Evolutionary conservation across 495 filamentous ascomycete species (phyloP), one percentile per base, ranked within the genome.

Genomic region (Saxispiralis lemnorum): DNA sequence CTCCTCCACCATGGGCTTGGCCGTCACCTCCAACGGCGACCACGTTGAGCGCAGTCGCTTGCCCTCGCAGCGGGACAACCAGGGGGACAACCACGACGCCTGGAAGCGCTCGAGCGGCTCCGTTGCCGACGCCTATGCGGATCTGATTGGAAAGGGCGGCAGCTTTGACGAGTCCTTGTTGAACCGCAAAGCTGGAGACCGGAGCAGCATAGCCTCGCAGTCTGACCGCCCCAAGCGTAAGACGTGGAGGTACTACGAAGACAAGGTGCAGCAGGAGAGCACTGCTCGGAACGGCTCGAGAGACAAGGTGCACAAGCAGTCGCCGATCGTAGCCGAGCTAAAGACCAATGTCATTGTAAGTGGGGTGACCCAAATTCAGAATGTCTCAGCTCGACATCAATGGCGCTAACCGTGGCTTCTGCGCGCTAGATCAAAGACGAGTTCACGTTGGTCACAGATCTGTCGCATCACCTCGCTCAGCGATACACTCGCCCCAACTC

Each of bases 341-440:
- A 78, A 74, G 54, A 83, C 83, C n/a, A 94, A 89, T 56, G 72
- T 75, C 31, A 81, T 78, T 56, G 84, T 87, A 66, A 51, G 77
- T 63, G 7, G 28, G 6, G 19, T 12, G n/a, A 24, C 18, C 24
- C 33, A 12, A 21, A 11, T 6, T 21, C 6, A 14, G 19, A 24
- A 31, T 40, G 38, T 34, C 6, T 16, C 15, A 18, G n/a, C 28
- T 39, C 38, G 43, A 72, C 64, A 39, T 57, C 30, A 60, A 59
- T 47, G 57, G 31, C 16, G 24, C 24, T 28, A 9, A 28, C 24
- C 9, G 24, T 28, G 24, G 24, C 24, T 28, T 28, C 9, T 21
- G 60, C 17, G 46, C 19, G 18, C 37, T 47, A 82, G 78, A 67
- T 82, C 46, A 65, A 68, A 39, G 72, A 79, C 48, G 76, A 81